Evolutionary conservation across 208 protist genomes (phyloP).

Genomic region (Crithidia sp.): DNA sequence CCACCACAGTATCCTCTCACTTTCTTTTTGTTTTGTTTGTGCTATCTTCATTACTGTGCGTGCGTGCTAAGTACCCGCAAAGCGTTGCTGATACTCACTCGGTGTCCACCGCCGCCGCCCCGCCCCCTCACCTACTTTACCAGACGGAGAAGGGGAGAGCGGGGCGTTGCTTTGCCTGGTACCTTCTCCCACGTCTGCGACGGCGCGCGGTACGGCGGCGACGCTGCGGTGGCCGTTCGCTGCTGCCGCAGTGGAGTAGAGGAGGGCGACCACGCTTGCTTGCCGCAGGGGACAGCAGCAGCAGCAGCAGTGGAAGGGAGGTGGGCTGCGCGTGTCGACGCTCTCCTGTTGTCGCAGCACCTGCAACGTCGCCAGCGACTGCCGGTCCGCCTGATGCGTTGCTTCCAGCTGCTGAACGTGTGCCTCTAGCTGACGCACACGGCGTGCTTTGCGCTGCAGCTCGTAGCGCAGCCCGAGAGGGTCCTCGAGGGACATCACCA

Average conservation of each 20-base stretch:
- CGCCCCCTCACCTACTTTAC: no score
- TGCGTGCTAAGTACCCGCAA: constrained; percentile 21
- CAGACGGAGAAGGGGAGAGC: background rate
- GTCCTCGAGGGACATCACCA: constrained; percentile 33
- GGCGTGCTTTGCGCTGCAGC: constrained; percentile 39
- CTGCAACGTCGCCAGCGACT: constrained; percentile 40
- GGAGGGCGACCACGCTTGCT: background rate
- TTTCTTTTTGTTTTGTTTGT: constrained; percentile 2
- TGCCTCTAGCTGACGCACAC: constrained; percentile 42
- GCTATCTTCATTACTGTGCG: no score
- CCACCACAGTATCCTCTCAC: background rate
- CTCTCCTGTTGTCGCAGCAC: constrained; percentile 44
- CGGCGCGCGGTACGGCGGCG: constrained; percentile 5
- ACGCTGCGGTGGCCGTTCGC: background rate
- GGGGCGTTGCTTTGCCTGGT: background rate
- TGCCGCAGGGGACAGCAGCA: background rate
- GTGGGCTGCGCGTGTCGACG: constrained; percentile 4
- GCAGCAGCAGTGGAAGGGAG: background rate
- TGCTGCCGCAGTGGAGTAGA: background rate
- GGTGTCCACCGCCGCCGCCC: constrained; percentile 11
- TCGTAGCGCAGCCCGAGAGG: constrained; percentile 43
- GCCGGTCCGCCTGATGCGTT: constrained; percentile 24
- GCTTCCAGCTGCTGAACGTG: constrained; percentile 41
- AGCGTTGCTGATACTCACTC: constrained; percentile 38
- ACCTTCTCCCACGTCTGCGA: constrained; percentile 1